phyloP scores from a whole-genome alignment of 2,329 filamentous ascomycete genomes.

The Sarocladium brachiariae region DNA sequence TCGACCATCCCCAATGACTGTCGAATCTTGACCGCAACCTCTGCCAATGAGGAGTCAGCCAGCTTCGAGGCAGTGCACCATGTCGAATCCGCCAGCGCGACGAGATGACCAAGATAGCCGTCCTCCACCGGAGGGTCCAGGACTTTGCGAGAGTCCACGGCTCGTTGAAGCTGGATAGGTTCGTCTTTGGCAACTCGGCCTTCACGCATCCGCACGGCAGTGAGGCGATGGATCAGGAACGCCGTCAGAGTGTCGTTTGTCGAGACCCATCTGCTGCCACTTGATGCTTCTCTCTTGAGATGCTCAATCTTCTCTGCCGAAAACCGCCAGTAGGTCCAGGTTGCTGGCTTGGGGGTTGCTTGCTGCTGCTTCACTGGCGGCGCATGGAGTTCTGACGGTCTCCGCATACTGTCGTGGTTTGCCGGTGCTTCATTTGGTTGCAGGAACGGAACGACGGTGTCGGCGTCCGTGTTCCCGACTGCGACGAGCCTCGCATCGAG shows the following conservation, averaged over 20 bases:
- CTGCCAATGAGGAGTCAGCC: neutral
- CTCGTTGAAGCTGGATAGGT: neutral
- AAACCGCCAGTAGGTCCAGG: slow-evolving; percentile 2
- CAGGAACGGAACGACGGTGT: slow-evolving; percentile 1
- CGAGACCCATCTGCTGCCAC: slow-evolving; percentile 6
- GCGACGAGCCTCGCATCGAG: neutral
- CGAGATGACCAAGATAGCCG: slow-evolving; percentile 6
- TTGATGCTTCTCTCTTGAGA: neutral
- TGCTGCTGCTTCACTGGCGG: neutral
- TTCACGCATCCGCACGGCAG: slow-evolving; percentile 1
- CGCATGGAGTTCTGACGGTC: neutral
- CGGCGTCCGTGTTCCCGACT: neutral
- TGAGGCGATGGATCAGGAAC: slow-evolving; percentile 7
- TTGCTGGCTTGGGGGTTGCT: neutral
- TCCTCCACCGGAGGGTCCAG: slow-evolving; percentile 1
- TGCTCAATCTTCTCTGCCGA: neutral
- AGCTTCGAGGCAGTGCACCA: neutral
- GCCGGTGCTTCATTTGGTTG: neutral
- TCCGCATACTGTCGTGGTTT: neutral
- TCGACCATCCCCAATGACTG: neutral
- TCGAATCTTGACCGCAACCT: slow-evolving; percentile 1
- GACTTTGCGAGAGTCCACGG: neutral
- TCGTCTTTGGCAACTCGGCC: neutral
- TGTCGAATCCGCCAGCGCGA: neutral
- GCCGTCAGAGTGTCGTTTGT: slow-evolving; percentile 9